Percentiles rank a stretch among this genome's conserved stretches.
Conservation (phyloP, 176 grass and related monocot genomes). For the Bromus sterilis region DNA sequence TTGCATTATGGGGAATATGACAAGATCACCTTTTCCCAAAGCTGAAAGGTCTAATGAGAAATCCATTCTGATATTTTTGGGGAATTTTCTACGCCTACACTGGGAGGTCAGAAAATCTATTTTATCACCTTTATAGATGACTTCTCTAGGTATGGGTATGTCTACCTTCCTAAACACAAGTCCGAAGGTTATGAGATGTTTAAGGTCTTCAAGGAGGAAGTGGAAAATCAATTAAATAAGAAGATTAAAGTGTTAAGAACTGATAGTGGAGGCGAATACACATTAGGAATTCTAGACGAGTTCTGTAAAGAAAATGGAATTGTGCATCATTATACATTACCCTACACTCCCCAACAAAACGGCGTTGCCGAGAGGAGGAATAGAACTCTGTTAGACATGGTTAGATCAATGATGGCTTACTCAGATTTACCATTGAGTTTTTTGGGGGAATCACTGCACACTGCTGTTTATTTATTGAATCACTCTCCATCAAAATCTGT, state of each 20-base stretch:
- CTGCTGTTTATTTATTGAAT: neutral
- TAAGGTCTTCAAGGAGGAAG: neutral
- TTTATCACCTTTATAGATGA: neutral
- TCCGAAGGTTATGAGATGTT: neutral
- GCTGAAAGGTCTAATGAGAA: neutral
- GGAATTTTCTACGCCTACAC: neutral
- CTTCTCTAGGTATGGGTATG: neutral
- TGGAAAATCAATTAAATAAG: neutral
- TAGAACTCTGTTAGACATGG: neutral
- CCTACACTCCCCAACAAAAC: neutral
- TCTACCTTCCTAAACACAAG: neutral
- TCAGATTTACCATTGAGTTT: neutral
- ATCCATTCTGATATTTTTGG: neutral
- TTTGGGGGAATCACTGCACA: neutral
- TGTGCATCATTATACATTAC: neutral
- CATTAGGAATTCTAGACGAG: neutral
- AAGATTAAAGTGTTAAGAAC: constrained; percentile 9
- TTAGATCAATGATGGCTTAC: neutral
- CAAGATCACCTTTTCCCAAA: neutral
- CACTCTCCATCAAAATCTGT: neutral
- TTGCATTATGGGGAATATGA: neutral
- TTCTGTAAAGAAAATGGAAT: neutral
- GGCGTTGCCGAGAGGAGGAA: neutral
- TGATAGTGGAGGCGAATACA: neutral
- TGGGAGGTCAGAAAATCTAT: neutral